Percentiles rank a stretch among this genome's conserved stretches.
phyloP scores from a whole-genome alignment of 495 filamentous ascomycete genomes.

The Hypoxylon crocopeplum region DNA sequence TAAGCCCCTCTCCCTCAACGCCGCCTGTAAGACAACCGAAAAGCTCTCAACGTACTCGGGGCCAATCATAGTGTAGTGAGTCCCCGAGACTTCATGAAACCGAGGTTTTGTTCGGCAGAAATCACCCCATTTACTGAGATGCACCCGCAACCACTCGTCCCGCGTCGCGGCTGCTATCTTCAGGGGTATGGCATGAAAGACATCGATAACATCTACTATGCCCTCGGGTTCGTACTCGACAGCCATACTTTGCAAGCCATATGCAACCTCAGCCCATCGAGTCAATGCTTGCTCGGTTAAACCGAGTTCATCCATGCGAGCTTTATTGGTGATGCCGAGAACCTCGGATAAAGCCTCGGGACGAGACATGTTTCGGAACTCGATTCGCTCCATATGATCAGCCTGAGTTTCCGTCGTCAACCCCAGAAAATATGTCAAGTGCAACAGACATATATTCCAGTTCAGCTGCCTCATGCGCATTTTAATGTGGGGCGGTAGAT shows the following conservation, averaged over 20 bases:
- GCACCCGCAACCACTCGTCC: conserved; percentile 51
- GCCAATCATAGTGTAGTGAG: conserved; percentile 52
- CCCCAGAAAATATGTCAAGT: conserved; percentile 56
- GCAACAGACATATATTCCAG: conserved; percentile 53
- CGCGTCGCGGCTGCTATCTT: conserved; percentile 45
- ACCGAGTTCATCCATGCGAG: conserved; percentile 48
- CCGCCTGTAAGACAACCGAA: conserved; percentile 36
- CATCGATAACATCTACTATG: conserved; percentile 51
- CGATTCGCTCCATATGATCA: background rate
- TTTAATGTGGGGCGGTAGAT: conserved; percentile 63
- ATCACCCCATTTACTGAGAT: conserved; percentile 52
- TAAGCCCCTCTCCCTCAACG: conserved; percentile 38
- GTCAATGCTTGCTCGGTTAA: conserved; percentile 36
- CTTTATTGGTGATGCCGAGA: conserved; percentile 32
- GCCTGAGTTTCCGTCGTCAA: conserved; percentile 45
- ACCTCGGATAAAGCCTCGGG: conserved; percentile 40
- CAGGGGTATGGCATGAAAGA: conserved; percentile 57
- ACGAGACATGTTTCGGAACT: conserved; percentile 21
- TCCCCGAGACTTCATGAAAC: conserved; percentile 44
- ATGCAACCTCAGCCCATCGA: conserved; percentile 52
- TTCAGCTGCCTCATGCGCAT: conserved; percentile 54
- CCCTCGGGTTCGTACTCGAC: conserved; percentile 59
- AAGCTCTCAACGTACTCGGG: conserved; percentile 45
- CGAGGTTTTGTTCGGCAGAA: conserved; percentile 39
- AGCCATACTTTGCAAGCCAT: conserved; percentile 50